Percentiles rank a stretch among this genome's conserved stretches.
These are phyloP conservation scores for Senna tora DNA, from an alignment of 306 rosid genomes.

Conservation along the genomic window DNA sequence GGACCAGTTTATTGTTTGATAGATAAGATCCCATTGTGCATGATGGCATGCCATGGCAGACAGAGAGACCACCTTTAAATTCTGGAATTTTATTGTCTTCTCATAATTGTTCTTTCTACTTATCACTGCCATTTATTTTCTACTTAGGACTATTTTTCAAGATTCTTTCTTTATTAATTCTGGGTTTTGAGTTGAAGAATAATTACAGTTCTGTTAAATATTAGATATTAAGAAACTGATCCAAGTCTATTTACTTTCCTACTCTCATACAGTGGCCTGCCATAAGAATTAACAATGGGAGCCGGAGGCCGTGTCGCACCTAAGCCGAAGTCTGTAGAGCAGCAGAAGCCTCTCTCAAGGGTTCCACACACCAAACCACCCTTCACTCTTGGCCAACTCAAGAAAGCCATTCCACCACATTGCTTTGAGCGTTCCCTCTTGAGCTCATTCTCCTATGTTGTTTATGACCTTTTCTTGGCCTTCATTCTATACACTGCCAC, in stretches of 20 bases:
- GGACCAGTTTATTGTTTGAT: slow-evolving; percentile 2
- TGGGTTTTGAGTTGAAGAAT: neutral
- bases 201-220: slow-evolving; percentile 3
- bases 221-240: slow-evolving; percentile 8
- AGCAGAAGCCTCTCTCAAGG: slow-evolving; percentile 37
- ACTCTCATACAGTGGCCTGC: slow-evolving; percentile 24
- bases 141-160: slow-evolving; percentile 4
- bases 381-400: slow-evolving; percentile 65
- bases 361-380: slow-evolving; percentile 64
- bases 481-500: slow-evolving; percentile 44
- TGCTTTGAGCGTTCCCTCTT: slow-evolving; percentile 72
- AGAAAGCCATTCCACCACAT: slow-evolving; percentile 71
- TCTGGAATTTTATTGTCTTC: neutral
- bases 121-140: slow-evolving; percentile 25
- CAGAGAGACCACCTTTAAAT: slow-evolving; percentile 28
- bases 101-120: slow-evolving; percentile 15
- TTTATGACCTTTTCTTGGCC: slow-evolving; percentile 49
- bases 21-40: slow-evolving; percentile 9
- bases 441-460: slow-evolving; percentile 58
- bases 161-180: neutral
- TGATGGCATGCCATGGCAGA: neutral
- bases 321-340: slow-evolving; percentile 7
- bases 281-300: slow-evolving; percentile 41
- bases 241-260: neutral
- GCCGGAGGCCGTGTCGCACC: slow-evolving; percentile 27